These are phyloP conservation scores for Kodamaea sp. DNA, from an alignment of 1,139 yeast species.

Conservation along the genomic window DNA sequence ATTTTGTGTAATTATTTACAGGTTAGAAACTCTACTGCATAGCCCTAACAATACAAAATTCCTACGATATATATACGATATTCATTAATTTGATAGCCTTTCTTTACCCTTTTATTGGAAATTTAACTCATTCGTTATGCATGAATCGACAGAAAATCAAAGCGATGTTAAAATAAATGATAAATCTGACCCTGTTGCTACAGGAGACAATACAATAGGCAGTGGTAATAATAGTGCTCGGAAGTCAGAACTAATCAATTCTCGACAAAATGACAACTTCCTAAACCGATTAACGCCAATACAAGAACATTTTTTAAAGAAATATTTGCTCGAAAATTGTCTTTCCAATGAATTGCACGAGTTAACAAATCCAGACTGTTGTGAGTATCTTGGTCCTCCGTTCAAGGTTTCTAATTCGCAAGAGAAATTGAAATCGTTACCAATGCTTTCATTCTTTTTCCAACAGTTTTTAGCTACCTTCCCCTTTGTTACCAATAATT, in stretches of 20 bases:
- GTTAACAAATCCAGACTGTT: slow-evolving; percentile 55
- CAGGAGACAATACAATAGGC: too few species aligned
- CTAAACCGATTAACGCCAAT: slow-evolving; percentile 38
- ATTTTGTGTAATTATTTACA: too few species aligned
- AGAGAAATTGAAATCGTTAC: slow-evolving; percentile 36
- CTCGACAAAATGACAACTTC: neutral
- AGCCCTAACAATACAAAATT: too few species aligned
- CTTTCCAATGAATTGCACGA: slow-evolving; percentile 57
- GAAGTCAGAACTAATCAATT: neutral
- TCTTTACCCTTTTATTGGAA: too few species aligned
- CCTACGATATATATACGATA: too few species aligned
- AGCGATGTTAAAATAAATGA: too few species aligned
- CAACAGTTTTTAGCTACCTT: slow-evolving; percentile 58
- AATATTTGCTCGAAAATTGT: slow-evolving; percentile 65
- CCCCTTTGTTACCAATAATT: slow-evolving; percentile 61
- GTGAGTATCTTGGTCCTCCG: slow-evolving; percentile 71
- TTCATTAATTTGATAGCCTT: too few species aligned
- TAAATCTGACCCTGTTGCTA: too few species aligned
- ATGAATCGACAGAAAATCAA: too few species aligned
- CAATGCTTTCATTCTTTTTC: slow-evolving; percentile 66
- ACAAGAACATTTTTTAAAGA: slow-evolving; percentile 82
- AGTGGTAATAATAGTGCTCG: too few species aligned
- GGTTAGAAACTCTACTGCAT: too few species aligned
- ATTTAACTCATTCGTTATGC: too few species aligned
- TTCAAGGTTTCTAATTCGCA: slow-evolving; percentile 31